phyloP scores from a whole-genome alignment of 768 basidiomycete genomes.

The Boletus reticulatus region DNA sequence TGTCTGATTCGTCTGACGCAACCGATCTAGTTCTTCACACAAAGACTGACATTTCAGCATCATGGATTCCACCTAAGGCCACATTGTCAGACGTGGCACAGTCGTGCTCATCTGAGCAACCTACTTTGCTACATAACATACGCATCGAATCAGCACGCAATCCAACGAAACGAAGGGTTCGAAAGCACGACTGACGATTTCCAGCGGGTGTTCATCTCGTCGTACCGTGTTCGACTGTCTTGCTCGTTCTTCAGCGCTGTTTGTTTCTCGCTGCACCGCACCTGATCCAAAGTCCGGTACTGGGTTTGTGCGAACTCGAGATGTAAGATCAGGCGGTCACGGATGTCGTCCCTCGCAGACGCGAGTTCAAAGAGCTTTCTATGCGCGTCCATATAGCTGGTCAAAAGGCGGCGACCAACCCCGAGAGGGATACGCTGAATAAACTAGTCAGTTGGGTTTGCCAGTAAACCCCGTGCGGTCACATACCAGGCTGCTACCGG shows the following conservation, averaged over 20 bases:
- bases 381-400: not conserved
- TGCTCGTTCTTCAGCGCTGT: not conserved
- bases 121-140: not conserved
- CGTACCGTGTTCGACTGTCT: not conserved
- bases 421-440: not conserved
- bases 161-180: not conserved
- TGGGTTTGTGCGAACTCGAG: not conserved
- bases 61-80: not conserved
- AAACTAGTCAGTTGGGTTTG: too few relatives aligned
- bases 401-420: not conserved
- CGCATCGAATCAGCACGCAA: not conserved
- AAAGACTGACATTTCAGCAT: not conserved
- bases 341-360: not conserved
- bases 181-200: not conserved
- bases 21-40: not conserved
- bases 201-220: constrained; percentile 1
- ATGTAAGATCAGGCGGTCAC: not conserved
- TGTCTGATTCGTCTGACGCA: not conserved
- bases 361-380: not conserved
- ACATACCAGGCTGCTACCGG: not conserved
- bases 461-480: not conserved
- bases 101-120: not conserved
- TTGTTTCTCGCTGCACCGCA: not conserved
- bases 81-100: not conserved
- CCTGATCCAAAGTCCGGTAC: not conserved